Conservation (phyloP, 1,284 basidiomycete genomes). For the Testicularia cyperi region DNA sequence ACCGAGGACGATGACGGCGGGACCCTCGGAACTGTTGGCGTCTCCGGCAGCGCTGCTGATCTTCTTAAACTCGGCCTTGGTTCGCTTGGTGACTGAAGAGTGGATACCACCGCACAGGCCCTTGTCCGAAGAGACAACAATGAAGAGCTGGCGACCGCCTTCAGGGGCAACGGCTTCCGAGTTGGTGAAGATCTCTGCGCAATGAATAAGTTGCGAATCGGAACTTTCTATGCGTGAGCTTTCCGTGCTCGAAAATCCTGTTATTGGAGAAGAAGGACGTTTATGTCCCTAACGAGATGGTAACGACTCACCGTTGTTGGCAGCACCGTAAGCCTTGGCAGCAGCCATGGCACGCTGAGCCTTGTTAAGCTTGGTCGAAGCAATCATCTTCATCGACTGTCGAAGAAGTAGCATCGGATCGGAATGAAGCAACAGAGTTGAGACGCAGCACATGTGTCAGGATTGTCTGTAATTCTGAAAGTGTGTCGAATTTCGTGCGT, state of each 20-base stretch:
- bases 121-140: conserved; percentile 96
- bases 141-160: conserved; percentile 64
- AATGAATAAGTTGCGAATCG: no score
- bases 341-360: conserved; percentile 84
- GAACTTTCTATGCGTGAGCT: no score
- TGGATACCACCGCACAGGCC: conserved; percentile 99
- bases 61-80: conserved; percentile 67
- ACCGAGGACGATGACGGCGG: conserved; percentile 69
- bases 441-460: no score
- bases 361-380: conserved; percentile 93
- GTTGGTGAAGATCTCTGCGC: conserved; percentile 56
- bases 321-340: conserved; percentile 90
- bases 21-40: conserved; percentile 29
- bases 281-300: no score
- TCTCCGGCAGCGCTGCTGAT: conserved; percentile 66
- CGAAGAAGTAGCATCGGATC: neutral
- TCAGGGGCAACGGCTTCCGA: conserved; percentile 51
- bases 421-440: neutral
- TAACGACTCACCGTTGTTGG: conserved; percentile 76
- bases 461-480: no score
- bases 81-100: conserved; percentile 89
- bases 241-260: no score
- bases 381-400: conserved; percentile 95
- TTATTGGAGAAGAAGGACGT: no score
- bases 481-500: neutral